These are phyloP conservation scores for Coemansia sp. DNA, from an alignment of 192 early-diverging fungal species.

Conservation along the genomic window DNA sequence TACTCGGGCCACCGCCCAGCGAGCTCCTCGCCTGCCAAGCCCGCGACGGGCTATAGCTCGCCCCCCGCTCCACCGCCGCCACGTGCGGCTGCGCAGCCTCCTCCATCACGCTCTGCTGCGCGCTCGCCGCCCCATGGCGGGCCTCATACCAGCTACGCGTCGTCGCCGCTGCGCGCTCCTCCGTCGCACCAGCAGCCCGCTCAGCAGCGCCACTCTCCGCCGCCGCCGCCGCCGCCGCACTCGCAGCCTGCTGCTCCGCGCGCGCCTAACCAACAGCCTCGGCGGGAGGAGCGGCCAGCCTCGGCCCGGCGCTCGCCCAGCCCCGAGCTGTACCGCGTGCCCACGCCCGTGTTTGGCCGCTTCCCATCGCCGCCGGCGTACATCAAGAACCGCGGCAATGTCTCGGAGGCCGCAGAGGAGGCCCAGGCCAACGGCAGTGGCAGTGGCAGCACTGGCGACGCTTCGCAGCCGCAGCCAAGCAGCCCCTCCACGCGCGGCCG, in stretches of 20 bases:
- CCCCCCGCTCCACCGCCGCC: slow-evolving; percentile 9
- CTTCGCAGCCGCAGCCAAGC: neutral
- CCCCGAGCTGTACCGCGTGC: slow-evolving; percentile 36
- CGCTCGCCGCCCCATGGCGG: slow-evolving; percentile 14
- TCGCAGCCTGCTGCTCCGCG: neutral
- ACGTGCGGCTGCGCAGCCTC: slow-evolving; percentile 13
- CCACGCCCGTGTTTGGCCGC: slow-evolving; percentile 53
- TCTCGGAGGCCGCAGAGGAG: slow-evolving; percentile 1
- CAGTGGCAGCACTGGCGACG: slow-evolving; percentile 1
- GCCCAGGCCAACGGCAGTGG: slow-evolving; percentile 13
- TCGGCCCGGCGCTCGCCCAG: slow-evolving; percentile 22
- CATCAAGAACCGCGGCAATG: slow-evolving; percentile 53
- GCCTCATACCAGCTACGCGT: slow-evolving; percentile 21
- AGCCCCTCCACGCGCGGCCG: slow-evolving; percentile 25
- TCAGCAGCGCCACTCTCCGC: slow-evolving; percentile 18
- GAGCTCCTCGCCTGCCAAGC: slow-evolving; percentile 4
- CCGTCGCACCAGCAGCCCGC: slow-evolving; percentile 48
- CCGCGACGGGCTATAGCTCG: slow-evolving; percentile 2
- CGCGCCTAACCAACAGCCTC: slow-evolving; percentile 5
- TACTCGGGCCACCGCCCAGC: slow-evolving; percentile 5
- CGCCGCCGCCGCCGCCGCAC: slow-evolving; percentile 12
- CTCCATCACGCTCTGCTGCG: slow-evolving; percentile 19
- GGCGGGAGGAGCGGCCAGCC: slow-evolving; percentile 11
- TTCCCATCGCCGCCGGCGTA: slow-evolving; percentile 54
- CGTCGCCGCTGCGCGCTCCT: slow-evolving; percentile 37